Conservation (phyloP, 2,329 filamentous ascomycete species). For the Arthrobotrys sinensis region DNA sequence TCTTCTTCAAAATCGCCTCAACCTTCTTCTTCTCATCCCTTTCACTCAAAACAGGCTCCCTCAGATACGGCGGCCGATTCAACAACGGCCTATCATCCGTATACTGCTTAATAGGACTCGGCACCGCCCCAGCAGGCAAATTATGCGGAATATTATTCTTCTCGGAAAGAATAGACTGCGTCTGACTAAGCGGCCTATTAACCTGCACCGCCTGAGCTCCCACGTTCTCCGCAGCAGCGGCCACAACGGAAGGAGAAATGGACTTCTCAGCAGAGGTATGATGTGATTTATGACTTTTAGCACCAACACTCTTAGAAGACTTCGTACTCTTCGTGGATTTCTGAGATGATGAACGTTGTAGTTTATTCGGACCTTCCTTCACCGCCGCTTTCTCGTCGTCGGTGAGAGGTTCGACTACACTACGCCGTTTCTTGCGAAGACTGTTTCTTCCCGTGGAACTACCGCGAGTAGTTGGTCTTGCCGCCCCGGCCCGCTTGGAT, state of each 20-base stretch:
- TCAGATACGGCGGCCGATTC: conserved; percentile 62
- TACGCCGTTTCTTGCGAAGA: conserved; percentile 50
- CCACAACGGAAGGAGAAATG: conserved; percentile 13
- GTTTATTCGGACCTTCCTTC: conserved; percentile 36
- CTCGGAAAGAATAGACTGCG: conserved; percentile 29
- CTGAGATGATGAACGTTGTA: conserved; percentile 38
- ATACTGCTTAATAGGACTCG: conserved; percentile 62
- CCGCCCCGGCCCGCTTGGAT: conserved; percentile 23
- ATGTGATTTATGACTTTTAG: conserved; percentile 37
- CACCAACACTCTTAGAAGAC: conserved; percentile 45
- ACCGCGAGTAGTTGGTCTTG: conserved; percentile 36
- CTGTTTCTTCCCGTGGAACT: conserved; percentile 53
- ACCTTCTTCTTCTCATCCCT: conserved; percentile 63
- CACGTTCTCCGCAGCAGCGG: conserved; percentile 27
- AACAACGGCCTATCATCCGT: conserved; percentile 62
- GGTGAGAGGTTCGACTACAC: conserved; percentile 37
- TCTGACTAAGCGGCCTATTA: conserved; percentile 26
- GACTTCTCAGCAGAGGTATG: conserved; percentile 15
- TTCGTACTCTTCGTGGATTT: conserved; percentile 49
- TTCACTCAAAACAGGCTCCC: conserved; percentile 63
- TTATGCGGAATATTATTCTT: conserved; percentile 60
- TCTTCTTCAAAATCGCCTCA: conserved; percentile 77
- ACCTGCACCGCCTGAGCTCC: conserved; percentile 38
- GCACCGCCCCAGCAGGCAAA: conserved; percentile 61
- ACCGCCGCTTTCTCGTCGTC: conserved; percentile 45